Evolutionary conservation across 2,329 filamentous ascomycete species (phyloP), one percentile per base, ranked within the genome.

Genomic region (Microcyclosporella mali): DNA sequence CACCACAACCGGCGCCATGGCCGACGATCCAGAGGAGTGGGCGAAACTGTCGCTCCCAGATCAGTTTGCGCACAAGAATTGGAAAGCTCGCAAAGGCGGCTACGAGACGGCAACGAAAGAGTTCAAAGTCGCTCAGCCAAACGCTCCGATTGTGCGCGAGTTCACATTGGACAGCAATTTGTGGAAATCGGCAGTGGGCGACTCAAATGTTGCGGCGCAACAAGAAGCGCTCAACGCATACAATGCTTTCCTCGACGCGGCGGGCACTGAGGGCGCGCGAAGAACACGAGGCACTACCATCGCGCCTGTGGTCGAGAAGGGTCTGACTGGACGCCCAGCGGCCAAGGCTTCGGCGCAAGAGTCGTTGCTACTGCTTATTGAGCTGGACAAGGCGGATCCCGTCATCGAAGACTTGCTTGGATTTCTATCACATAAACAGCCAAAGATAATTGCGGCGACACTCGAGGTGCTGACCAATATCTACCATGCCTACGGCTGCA

Each of bases 191-290:
- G 92, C 89, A 1, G 90, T 92, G 6, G 81, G 82, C 56, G 92
- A 98, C 67, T 92, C 89, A 41, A 98, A 98, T 59, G 92, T 98
- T 45, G 92, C 90, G 14, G 92, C 94, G 27, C 92, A 98, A 65
- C 84, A 94, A 68, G 94, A 98, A 56, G 92, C 86, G 49, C 79
- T 98, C 36, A 81, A 78, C 36, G 85, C 90, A 29, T 78, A 95
- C 58, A 94, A 88, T 67, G 82, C 88, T 1, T 98, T 97, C 63
- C 75, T 98, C 44, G 90, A 97, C 61, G 95, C 85, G 59, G 88
- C 88, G 46, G 88, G 90, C 42, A 74, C 78, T 45, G 84, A 94
- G 55, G 83, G 84, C 45, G 52, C 57, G 40, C 55, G 40, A 48
- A 84, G 81, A 61, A 90, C 90, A 40, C 81, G 92, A 48, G 74